Evolutionary conservation across 805 yeast species (phyloP).

Genomic region (Debaryomyces prosopidis): DNA sequence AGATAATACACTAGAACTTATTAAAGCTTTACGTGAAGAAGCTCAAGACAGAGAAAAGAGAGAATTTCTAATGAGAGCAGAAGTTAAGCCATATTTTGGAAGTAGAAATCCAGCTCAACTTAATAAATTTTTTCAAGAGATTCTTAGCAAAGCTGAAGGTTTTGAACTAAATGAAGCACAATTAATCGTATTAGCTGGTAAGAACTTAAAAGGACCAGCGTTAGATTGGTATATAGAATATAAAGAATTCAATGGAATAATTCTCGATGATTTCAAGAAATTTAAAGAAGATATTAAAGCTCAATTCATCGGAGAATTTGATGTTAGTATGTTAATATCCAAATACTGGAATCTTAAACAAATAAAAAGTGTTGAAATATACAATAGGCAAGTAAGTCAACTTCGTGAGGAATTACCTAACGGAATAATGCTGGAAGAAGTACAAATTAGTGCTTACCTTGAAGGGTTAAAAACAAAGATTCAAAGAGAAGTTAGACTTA

Average conservation of each 20-base stretch:
- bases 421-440: too few species aligned
- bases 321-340: too few species aligned
- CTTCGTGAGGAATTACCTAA: too few species aligned
- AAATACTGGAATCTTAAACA: too few species aligned
- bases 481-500: too few species aligned
- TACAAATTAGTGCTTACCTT: too few species aligned
- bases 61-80: neutral
- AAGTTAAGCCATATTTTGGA: neutral
- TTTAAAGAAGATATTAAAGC: too few species aligned
- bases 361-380: too few species aligned
- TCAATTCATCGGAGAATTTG: too few species aligned
- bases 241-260: neutral
- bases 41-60: neutral
- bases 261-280: neutral
- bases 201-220: neutral
- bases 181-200: neutral
- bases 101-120: neutral
- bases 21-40: neutral
- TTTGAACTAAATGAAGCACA: neutral
- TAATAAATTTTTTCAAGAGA: neutral
- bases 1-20: neutral
- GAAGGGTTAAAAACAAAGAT: too few species aligned
- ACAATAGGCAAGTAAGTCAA: too few species aligned
- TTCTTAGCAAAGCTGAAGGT: neutral
- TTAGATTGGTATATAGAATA: neutral